Conservation (phyloP, 179 eudicot species). For the Patellifolia procumbens region DNA sequence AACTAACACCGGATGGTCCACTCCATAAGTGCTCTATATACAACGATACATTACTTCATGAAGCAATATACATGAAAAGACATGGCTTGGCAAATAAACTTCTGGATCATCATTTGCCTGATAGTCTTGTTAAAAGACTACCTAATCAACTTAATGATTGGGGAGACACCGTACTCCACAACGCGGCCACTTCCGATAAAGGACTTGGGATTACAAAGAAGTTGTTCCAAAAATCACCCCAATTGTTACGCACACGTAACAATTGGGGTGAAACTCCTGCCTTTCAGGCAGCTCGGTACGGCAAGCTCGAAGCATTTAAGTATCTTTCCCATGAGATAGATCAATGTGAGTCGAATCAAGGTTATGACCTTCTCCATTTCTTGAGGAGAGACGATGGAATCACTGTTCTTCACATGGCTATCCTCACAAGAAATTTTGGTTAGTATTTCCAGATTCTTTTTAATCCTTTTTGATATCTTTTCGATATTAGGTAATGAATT, state of each 20-base stretch:
- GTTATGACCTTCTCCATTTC: not conserved
- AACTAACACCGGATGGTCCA: not conserved
- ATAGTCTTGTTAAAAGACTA: not conserved
- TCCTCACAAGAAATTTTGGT: constrained; percentile 24
- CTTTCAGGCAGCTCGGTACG: constrained; percentile 23
- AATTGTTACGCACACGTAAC: not conserved
- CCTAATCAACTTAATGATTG: not conserved
- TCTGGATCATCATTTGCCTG: constrained; percentile 16
- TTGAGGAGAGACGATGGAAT: constrained; percentile 17
- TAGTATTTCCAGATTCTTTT: too few species aligned
- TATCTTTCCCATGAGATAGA: not conserved
- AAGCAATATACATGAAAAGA: not conserved
- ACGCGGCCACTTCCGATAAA: constrained; percentile 14
- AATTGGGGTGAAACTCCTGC: constrained; percentile 19
- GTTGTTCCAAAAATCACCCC: constrained; percentile 7
- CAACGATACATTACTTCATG: not conserved
- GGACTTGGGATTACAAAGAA: constrained; percentile 7
- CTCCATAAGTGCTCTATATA: constrained; percentile 3
- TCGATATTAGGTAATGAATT: too few species aligned
- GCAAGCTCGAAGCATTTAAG: not conserved
- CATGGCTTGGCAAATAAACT: constrained; percentile 19
- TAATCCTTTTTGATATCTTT: too few species aligned
- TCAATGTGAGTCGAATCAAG: not conserved
- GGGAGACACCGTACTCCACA: constrained; percentile 21
- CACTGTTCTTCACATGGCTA: constrained; percentile 23